Evolutionary conservation across 768 basidiomycete species (phyloP), one percentile per base, ranked within the genome.

Genomic region (Lactarius evosmus): DNA sequence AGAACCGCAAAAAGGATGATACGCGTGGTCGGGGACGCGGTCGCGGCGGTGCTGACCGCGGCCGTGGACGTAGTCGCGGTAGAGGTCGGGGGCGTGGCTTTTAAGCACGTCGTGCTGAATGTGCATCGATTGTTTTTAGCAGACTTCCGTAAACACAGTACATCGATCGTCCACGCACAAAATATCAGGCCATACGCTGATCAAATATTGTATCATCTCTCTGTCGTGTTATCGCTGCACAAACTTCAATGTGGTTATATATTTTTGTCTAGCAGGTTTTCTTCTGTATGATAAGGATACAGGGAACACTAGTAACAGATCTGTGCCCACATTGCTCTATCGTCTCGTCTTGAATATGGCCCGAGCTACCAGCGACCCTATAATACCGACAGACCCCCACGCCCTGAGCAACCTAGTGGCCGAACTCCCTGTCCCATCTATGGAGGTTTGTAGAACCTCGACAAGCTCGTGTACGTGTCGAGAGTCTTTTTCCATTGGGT

Each of bases 1-100:
- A 96, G 75, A 87, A 83, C 51, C 83, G 88, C 75, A 95, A 91
- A 79, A 96, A 96, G 82, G 94, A 92, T 11, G 90, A 88, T 49
- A 74, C 80, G 2, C 80, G 91, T 56, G 91, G 91, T 0, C 77
- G 82, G 2, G 83, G 81, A 1, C 80, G 89, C 11, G 86, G 85
- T 16, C 72, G 79, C 54, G 72, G 78, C 3, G 76, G 77, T 25
- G 74, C 78, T 51, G 75, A 82, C 19, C 78, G 80, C 8, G 60
- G 79, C 12, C 77, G 82, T 32, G 83, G 82, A 32, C 80, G 85
- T 53, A 79, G 79, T 22, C 73, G 83, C 30, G 80, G 82, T 29
- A 74, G 86, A 19, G 83, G 84, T 32, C 75, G 86, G 56, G 83
- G 85, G 19, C 68, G 75, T 44, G 74, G 75, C 25, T 69, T 67